Percentiles rank a stretch among this genome's conserved stretches.
Conservation (phyloP, 1,284 basidiomycete genomes). For the Violaceomyces palustris region DNA sequence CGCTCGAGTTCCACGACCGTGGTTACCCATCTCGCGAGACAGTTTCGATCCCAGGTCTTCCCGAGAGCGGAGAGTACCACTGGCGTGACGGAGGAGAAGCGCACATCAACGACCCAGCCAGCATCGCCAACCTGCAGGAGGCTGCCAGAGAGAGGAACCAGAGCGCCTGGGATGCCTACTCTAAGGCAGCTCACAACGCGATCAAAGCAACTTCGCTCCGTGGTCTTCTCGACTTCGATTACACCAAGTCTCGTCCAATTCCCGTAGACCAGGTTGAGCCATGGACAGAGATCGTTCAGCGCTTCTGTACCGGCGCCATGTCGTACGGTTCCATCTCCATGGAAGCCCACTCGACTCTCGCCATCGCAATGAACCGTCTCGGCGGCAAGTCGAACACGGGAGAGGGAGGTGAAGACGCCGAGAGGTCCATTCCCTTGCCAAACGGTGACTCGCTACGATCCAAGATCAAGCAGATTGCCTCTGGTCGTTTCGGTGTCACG, state of each 20-base stretch:
- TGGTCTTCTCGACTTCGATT: constrained; percentile 48
- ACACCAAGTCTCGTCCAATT: constrained; percentile 39
- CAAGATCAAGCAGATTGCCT: constrained; percentile 52
- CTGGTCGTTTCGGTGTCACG: constrained; percentile 49
- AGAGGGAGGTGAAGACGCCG: constrained; percentile 50
- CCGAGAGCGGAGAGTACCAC: constrained; percentile 50
- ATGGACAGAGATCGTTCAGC: constrained; percentile 51
- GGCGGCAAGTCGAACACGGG: constrained; percentile 51
- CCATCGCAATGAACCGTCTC: constrained; percentile 50
- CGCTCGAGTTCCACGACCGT: constrained; percentile 49
- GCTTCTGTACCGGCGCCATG: constrained; percentile 51
- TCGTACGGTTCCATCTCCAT: constrained; percentile 51
- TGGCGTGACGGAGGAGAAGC: constrained; percentile 49
- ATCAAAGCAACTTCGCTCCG: constrained; percentile 45
- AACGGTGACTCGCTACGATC: constrained; percentile 50
- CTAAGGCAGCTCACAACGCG: constrained; percentile 43
- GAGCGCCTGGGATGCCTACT: constrained; percentile 44
- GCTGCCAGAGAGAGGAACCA: constrained; percentile 48
- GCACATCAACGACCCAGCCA: constrained; percentile 48
- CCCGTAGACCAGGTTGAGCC: constrained; percentile 51
- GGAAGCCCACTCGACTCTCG: constrained; percentile 47
- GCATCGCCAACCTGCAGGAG: constrained; percentile 49
- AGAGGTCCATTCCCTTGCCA: constrained; percentile 48
- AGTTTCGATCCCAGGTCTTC: constrained; percentile 35
- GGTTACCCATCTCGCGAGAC: constrained; percentile 45